A percentile compares a stretch with the other conserved stretches of the same genome.
Evolutionary conservation across 768 basidiomycete genomes (phyloP).

Genomic region (Neoboletus subvelutipes): DNA sequence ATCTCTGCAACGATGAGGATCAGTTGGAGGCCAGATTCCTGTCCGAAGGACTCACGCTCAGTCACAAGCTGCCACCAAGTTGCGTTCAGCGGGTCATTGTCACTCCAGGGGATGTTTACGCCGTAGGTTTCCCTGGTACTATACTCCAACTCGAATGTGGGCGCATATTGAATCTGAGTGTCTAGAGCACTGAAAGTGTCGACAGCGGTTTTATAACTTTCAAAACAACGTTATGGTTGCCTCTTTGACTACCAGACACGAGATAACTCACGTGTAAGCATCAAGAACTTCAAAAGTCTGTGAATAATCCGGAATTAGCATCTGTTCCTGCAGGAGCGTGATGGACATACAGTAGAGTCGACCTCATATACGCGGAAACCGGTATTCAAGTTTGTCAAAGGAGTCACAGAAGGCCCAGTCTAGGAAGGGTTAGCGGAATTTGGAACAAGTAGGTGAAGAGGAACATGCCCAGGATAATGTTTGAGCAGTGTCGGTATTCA

Average conservation of each 20-base stretch:
- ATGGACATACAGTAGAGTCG: conserved; percentile 51
- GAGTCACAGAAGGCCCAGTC: conserved; percentile 71
- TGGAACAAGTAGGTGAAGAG: conserved; percentile 3
- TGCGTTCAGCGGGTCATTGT: conserved; percentile 69
- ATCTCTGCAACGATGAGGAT: conserved; percentile 42
- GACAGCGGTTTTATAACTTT: conserved; percentile 67
- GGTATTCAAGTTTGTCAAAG: conserved; percentile 68
- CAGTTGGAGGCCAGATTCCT: not conserved
- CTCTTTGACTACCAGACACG: not conserved
- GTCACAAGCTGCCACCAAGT: conserved; percentile 85
- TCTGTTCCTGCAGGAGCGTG: not conserved
- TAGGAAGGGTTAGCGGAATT: conserved; percentile 26
- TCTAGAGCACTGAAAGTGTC: conserved; percentile 58
- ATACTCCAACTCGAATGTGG: conserved; percentile 63
- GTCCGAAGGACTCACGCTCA: conserved; percentile 49
- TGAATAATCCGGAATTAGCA: conserved; percentile 2
- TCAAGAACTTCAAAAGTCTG: conserved; percentile 79
- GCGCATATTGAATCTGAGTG: conserved; percentile 53
- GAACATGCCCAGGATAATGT: conserved; percentile 49
- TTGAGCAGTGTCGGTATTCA: conserved; percentile 55
- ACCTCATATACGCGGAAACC: conserved; percentile 58
- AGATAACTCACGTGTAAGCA: conserved; percentile 62
- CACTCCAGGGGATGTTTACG: conserved; percentile 52
- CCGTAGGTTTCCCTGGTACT: conserved; percentile 70
- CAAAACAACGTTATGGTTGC: not conserved